Percentiles rank a stretch among this genome's conserved stretches.
phyloP scores from a whole-genome alignment of 768 basidiomycete genomes.

The Mycena metata region DNA sequence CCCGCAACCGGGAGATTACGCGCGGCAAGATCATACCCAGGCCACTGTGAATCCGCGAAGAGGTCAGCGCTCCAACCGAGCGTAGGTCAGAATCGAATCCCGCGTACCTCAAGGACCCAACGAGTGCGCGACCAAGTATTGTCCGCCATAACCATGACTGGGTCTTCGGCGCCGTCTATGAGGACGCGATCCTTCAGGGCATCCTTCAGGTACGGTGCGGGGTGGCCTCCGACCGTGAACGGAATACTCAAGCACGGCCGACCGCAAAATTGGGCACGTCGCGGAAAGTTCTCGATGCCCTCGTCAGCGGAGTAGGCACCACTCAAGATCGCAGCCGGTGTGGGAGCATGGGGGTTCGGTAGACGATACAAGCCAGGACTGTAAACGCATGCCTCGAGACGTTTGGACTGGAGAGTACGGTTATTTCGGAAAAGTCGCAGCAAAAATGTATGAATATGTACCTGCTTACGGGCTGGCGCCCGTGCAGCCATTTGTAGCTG shows the following conservation, averaged over 20 bases:
- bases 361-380: constrained; percentile 18
- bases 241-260: constrained; percentile 17
- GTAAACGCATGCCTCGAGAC: constrained; percentile 4
- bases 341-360: constrained; percentile 12
- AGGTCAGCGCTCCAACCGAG: too few relatives aligned
- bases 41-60: constrained; percentile 30
- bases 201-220: constrained; percentile 31
- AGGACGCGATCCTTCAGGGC: constrained; percentile 15
- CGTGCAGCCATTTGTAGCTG: background rate
- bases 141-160: constrained; percentile 16
- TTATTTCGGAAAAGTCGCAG: background rate
- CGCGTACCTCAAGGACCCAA: constrained; percentile 27
- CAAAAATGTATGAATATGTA: background rate
- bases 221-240: constrained; percentile 22
- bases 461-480: constrained; percentile 7
- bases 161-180: constrained; percentile 19
- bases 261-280: constrained; percentile 13
- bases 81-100: background rate
- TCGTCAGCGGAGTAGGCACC: background rate
- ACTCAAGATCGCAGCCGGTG: constrained; percentile 23
- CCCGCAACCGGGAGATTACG: constrained; percentile 6
- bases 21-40: constrained; percentile 8
- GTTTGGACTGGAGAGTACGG: background rate
- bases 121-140: constrained; percentile 24
- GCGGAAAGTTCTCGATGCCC: constrained; percentile 25